A percentile compares a stretch with the other conserved stretches of the same genome.
Conservation (phyloP, 2,329 filamentous ascomycete genomes). For the Ophiostoma himal-ulmi region DNA sequence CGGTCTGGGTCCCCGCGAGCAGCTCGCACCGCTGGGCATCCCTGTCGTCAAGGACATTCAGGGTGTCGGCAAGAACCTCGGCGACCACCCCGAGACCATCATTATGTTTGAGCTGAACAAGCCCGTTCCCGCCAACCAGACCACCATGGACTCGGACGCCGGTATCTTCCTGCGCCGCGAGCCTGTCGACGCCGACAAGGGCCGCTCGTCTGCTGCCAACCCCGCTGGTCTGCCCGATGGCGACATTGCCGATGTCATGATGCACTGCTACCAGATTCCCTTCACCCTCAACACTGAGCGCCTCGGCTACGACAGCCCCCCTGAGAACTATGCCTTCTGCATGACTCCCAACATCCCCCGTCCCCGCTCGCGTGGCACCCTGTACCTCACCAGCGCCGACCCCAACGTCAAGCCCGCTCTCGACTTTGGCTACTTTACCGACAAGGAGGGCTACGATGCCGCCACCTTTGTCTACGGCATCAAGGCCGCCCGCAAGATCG, state of each 20-base stretch:
- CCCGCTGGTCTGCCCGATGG: conserved; percentile 55
- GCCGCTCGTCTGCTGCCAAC: conserved; percentile 44
- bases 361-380: conserved; percentile 62
- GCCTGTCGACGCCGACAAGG: conserved; percentile 60
- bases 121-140: conserved; percentile 69
- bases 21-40: conserved; percentile 50
- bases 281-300: conserved; percentile 81
- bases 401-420: conserved; percentile 28
- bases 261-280: conserved; percentile 95
- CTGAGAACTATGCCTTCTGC: conserved; percentile 70
- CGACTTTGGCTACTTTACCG: conserved; percentile 28
- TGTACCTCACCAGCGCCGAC: conserved; percentile 27
- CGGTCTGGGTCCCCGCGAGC: conserved; percentile 50
- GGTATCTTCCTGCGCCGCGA: conserved; percentile 83
- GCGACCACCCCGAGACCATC: conserved; percentile 56
- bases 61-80: conserved; percentile 56
- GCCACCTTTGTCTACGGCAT: conserved; percentile 27
- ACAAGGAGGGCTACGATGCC: conserved; percentile 44
- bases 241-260: conserved; percentile 80
- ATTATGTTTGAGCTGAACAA: conserved; percentile 73
- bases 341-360: conserved; percentile 90
- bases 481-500: conserved; percentile 24
- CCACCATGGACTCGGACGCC: conserved; percentile 86
- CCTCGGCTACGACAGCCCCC: conserved; percentile 59
- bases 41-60: conserved; percentile 52